A percentile compares a stretch with the other conserved stretches of the same genome.
phyloP scores from a whole-genome alignment of 2,329 filamentous ascomycete species.

The Furcasterigmium sp. region DNA sequence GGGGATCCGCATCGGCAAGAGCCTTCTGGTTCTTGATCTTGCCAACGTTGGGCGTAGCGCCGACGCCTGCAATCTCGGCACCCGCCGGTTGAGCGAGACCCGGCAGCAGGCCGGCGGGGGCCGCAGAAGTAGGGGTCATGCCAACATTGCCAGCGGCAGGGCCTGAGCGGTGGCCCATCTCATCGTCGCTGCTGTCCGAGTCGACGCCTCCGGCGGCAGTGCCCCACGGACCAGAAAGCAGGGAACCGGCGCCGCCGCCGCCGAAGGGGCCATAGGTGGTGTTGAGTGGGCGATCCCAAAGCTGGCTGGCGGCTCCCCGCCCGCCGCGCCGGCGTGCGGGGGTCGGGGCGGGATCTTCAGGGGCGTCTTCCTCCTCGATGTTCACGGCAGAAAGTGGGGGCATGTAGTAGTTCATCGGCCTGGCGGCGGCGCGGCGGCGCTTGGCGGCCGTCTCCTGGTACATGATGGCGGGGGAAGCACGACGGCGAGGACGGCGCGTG shows the following conservation, averaged over 20 bases:
- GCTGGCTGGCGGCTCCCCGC: conserved; percentile 50
- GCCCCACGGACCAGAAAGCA: conserved; percentile 71
- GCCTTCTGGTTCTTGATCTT: conserved; percentile 92
- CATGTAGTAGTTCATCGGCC: conserved; percentile 81
- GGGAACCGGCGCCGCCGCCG: conserved; percentile 67
- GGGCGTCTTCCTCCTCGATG: conserved; percentile 72
- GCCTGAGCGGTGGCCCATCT: conserved; percentile 61
- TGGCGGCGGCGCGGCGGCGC: conserved; percentile 50
- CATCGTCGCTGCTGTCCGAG: conserved; percentile 96
- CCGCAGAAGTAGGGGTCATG: conserved; percentile 50
- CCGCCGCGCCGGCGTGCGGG: conserved; percentile 64
- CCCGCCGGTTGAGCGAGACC: conserved; percentile 27
- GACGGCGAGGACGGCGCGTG: conserved; percentile 39
- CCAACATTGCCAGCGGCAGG: conserved; percentile 53
- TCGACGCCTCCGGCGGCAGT: conserved; percentile 74
- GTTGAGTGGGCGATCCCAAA: conserved; percentile 77
- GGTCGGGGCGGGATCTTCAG: conserved; percentile 60
- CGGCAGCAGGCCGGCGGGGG: conserved; percentile 38
- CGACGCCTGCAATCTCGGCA: conserved; percentile 22
- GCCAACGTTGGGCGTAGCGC: conserved; percentile 71
- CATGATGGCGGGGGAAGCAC: conserved; percentile 51
- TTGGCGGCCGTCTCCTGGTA: conserved; percentile 50
- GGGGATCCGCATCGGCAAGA: conserved; percentile 86
- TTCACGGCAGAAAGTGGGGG: conserved; percentile 58
- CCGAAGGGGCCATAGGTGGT: conserved; percentile 92